Evolutionary conservation across 352 stramenopile genomes (phyloP).

Genomic region (Phytophthora sansomeana): DNA sequence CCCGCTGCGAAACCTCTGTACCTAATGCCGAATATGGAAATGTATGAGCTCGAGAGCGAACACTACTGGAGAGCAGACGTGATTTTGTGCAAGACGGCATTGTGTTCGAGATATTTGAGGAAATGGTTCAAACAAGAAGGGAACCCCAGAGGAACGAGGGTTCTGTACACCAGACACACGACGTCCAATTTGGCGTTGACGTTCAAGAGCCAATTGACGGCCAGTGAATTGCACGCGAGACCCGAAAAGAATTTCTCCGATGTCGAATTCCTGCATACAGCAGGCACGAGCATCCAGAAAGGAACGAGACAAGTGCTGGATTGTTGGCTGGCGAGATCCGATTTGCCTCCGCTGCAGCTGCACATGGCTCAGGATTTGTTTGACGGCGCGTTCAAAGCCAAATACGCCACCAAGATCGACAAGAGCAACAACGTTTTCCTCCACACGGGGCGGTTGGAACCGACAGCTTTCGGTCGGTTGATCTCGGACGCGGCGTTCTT

Average conservation of each 20-base stretch:
- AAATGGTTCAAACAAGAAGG: slow-evolving; percentile 66
- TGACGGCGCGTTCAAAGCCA: slow-evolving; percentile 31
- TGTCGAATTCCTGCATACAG: slow-evolving; percentile 38
- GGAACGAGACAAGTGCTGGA: slow-evolving; percentile 49
- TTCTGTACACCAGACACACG: slow-evolving; percentile 67
- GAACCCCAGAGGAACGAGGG: slow-evolving; percentile 49
- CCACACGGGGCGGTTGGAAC: slow-evolving; percentile 21
- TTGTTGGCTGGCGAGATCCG: slow-evolving; percentile 44
- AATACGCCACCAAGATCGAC: slow-evolving; percentile 19
- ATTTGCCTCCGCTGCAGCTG: slow-evolving; percentile 52
- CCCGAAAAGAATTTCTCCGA: slow-evolving; percentile 40
- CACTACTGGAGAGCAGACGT: slow-evolving; percentile 55
- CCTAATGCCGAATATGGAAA: slow-evolving; percentile 58
- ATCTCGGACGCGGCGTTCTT: slow-evolving; percentile 45
- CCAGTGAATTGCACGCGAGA: not conserved
- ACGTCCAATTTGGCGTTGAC: slow-evolving; percentile 50
- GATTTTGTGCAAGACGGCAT: slow-evolving; percentile 56
- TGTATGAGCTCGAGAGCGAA: slow-evolving; percentile 52
- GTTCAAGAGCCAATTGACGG: slow-evolving; percentile 13
- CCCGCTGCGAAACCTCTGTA: slow-evolving; percentile 50
- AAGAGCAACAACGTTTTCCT: slow-evolving; percentile 41
- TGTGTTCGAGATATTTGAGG: slow-evolving; percentile 51
- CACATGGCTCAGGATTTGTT: slow-evolving; percentile 48
- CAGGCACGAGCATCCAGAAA: slow-evolving; percentile 43
- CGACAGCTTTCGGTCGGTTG: slow-evolving; percentile 39